Percentiles rank a stretch among this genome's conserved stretches.
phyloP scores from a whole-genome alignment of 495 filamentous ascomycete species.

The Penicillium verhagenii region DNA sequence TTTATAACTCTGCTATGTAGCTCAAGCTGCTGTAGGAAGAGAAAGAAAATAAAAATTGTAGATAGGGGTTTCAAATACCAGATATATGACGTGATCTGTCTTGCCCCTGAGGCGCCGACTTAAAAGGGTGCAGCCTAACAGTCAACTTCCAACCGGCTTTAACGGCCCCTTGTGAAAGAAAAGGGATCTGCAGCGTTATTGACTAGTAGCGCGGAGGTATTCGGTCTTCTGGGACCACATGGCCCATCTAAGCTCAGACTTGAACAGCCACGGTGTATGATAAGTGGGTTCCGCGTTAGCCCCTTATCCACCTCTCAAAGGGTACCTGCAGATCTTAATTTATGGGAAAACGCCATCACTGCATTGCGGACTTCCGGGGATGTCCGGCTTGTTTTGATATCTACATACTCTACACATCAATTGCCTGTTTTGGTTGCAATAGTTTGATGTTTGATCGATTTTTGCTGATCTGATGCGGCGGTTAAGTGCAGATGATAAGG shows the following conservation, averaged over 20 bases:
- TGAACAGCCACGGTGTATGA: conserved; percentile 11
- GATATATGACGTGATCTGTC: background rate
- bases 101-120: background rate
- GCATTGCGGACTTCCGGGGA: background rate
- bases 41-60: too few species aligned
- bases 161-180: too few species aligned
- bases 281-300: background rate
- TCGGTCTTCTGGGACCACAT: conserved; percentile 6
- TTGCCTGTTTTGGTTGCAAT: conserved; percentile 4
- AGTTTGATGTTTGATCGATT: background rate
- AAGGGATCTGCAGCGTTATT: conserved; percentile 12
- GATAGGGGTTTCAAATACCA: too few species aligned
- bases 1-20: background rate
- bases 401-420: background rate
- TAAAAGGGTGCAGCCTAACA: background rate
- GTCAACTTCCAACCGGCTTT: background rate
- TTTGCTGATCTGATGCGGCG: background rate
- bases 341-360: conserved; percentile 8
- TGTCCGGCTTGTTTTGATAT: background rate
- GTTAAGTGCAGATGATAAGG: background rate
- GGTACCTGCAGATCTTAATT: conserved; percentile 23
- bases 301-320: conserved; percentile 1
- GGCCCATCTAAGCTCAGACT: conserved; percentile 17
- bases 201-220: conserved; percentile 2
- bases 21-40: background rate